Evolutionary conservation across 495 filamentous ascomycete genomes (phyloP).

Genomic region (Geoglossum glabrum): DNA sequence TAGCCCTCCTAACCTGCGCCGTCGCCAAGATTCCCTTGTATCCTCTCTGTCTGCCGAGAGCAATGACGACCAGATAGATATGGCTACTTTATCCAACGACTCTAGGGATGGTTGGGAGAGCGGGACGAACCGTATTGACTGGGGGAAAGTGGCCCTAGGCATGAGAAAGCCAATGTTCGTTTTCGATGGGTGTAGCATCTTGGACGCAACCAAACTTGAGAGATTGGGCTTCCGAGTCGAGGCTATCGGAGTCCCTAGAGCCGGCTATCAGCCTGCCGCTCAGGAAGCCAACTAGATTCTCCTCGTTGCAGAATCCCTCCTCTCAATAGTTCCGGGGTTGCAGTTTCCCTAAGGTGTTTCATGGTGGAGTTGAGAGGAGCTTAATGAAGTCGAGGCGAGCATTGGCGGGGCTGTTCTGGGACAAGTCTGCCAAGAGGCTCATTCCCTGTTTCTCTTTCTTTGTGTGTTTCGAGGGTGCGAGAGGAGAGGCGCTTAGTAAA

Average conservation of each 20-base stretch:
- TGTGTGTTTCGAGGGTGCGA: no score
- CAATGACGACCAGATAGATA: neutral
- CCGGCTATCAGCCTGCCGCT: neutral
- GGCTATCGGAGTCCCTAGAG: neutral
- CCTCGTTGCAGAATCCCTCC: neutral
- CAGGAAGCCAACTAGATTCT: neutral
- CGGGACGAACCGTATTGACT: neutral
- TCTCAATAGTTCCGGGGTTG: no score
- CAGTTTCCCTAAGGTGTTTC: no score
- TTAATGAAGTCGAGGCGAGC: no score
- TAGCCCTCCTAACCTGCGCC: neutral
- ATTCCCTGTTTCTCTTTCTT: no score
- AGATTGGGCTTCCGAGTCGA: conserved; percentile 5
- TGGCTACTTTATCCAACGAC: neutral
- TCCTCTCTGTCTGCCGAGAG: neutral
- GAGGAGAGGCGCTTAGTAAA: no score
- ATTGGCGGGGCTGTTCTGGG: no score
- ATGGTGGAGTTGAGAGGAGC: no score
- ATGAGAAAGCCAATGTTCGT: conserved; percentile 6
- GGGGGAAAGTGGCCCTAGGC: conserved; percentile 1
- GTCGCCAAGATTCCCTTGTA: neutral
- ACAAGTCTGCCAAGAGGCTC: no score
- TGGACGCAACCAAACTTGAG: conserved; percentile 2
- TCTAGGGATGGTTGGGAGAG: neutral
- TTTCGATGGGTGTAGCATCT: conserved; percentile 5